Evolutionary conservation across 2,329 filamentous ascomycete species (phyloP), one percentile per base, ranked within the genome.

Genomic region (Pochonia chlamydosporia): DNA sequence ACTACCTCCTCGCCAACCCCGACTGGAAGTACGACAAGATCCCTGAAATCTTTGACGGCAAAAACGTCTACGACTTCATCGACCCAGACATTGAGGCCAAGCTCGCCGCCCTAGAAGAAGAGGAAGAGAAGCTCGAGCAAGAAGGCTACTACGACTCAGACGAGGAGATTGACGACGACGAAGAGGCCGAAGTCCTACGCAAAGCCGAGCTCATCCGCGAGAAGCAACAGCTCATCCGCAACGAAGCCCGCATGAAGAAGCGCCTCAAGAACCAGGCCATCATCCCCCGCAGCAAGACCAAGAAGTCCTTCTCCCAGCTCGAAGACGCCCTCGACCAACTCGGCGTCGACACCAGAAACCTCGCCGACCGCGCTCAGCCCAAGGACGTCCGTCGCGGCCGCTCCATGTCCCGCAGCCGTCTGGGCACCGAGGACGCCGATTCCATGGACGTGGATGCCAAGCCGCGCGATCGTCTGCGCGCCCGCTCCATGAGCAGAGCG

Each of bases 11-110:
- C 53, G 89, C 87, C 54, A 82, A 96, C 64, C 81, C 86, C 36
- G 89, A 93, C 49, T 97, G 93, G 93, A 96, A 95, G 68, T 81
- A 96, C 65, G 95, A 99, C 73, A 89, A 87, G 70, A 87, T 97
- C 47, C 93, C 93, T 26, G 93, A 99, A 69, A 78, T 96, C 42
- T 87, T 91, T 67, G 84, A 97, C 63, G 93, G 93, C 68, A 91
- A 92, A 78, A 99, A 99, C 67, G 88, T 99, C 49, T 93, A 92
- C 72, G 93, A 99, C 69, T 99, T 89, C 67, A 83, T 99, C 62
- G 93, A 97, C 61, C 91, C 92, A 1, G 95, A 99, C 47, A 99
- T 99, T 63, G 93, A 96, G 61, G 79, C 83, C 56, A 97, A 96
- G 74, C 80, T 99, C 43, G 84, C 85, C 44, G 89, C 89, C 47